Base-by-base conservation (phyloP, 2,329 filamentous ascomycete genomes). In the Penicillium olsonii region DNA sequence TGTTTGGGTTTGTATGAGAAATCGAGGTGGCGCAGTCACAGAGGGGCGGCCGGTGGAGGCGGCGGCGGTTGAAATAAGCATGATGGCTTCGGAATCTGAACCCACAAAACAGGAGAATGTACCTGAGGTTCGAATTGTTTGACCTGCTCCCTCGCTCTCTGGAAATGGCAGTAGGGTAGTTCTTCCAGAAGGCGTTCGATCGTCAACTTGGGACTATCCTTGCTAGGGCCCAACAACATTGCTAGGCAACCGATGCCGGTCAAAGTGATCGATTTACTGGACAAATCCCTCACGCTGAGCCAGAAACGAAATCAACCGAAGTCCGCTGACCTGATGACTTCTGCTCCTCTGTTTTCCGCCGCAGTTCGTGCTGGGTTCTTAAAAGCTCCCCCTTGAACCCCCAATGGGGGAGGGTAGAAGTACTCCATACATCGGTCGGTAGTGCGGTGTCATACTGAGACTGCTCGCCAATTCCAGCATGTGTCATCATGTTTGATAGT, bases 401-500 rank as follows among this genome's bases (percentile, higher is more conserved):
- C 69, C 70, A 75, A 1, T 45, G 44, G 6, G 75, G 75, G 29
- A 78, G 62, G 24, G 44, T 60, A 3, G 61, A 57, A 4, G 68
- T 59, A 56, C 73, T 59, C 73, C 73, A 78, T 42, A 76, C 34
- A 7, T 73, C 67, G 15, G 43, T 47, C 5, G 73, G 67, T 31
- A 79, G 56, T 10, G 80, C 76, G 12, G 78, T 80, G 37, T 69
- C 69, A 64, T 85, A 83, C 59, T 83, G 79, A 9, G 78, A 75
- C 55, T 76, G 69, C 37, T 75, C 73, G 41, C 70, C 69, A 29
- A 87, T 75, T 1, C 78, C 80, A 7, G 80, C 79, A 69, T 83
- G 83, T 6, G 76, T 71, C 75, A 83, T 78, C 64, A 86, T 66
- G 54, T 80, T 83, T 12, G 70, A 69, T 42, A 83, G 66, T 42